Conservation (phyloP, 2,329 filamentous ascomycete species). For the Xylariaceae sp. region DNA sequence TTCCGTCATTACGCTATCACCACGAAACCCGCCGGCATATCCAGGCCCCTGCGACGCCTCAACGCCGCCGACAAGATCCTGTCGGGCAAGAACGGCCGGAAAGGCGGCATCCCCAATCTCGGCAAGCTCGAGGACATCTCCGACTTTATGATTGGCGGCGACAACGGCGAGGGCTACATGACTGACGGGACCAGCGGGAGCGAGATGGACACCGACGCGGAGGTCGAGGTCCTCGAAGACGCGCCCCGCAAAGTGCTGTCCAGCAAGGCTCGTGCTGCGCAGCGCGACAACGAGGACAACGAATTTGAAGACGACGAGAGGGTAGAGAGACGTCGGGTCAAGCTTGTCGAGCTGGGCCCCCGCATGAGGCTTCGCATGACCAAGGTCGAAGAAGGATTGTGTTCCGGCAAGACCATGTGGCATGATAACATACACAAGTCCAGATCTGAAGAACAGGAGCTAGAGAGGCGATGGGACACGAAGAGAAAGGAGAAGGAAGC, state of each 20-base stretch:
- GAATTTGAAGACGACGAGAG: constrained; percentile 42
- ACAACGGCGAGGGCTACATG: constrained; percentile 75
- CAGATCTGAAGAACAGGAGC: constrained; percentile 67
- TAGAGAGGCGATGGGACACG: constrained; percentile 81
- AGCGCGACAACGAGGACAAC: constrained; percentile 41
- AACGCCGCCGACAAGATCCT: constrained; percentile 81
- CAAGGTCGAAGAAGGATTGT: constrained; percentile 94
- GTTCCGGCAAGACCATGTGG: constrained; percentile 91
- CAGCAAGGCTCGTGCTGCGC: constrained; percentile 45
- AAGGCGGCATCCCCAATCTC: constrained; percentile 78
- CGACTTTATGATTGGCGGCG: constrained; percentile 87
- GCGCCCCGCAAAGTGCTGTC: constrained; percentile 59
- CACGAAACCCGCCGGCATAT: constrained; percentile 79
- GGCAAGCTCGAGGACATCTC: constrained; percentile 89
- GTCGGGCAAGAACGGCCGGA: constrained; percentile 55
- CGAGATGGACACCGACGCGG: constrained; percentile 89
- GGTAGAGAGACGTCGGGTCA: constrained; percentile 83
- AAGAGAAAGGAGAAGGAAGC: constrained; percentile 76
- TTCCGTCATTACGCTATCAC: constrained; percentile 94
- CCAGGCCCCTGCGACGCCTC: constrained; percentile 76
- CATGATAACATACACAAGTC: constrained; percentile 91
- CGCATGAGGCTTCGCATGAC: constrained; percentile 84
- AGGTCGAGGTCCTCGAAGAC: constrained; percentile 77
- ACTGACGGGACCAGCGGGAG: constrained; percentile 81
- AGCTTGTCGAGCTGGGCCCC: constrained; percentile 87